Evolutionary conservation across 345 rosid species (phyloP).

Genomic region (Eutrema heterophyllum): DNA sequence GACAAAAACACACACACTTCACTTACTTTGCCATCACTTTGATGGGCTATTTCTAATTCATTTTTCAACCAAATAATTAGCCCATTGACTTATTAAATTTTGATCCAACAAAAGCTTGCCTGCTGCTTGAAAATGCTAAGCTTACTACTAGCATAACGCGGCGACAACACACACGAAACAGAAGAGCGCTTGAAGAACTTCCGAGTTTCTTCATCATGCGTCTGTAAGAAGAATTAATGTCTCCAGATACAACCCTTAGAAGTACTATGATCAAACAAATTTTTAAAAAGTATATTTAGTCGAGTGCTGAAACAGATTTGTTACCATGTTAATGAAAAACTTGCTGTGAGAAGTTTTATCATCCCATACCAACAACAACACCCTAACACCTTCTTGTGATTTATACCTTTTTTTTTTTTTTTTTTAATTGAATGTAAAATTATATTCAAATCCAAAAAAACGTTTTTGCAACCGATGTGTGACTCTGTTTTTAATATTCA

Average conservation of each 20-base stretch:
- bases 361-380: constrained; percentile 82
- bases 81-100: no score
- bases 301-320: neutral
- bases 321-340: constrained; percentile 68
- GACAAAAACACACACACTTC: no score
- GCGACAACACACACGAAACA: constrained; percentile 59
- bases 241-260: neutral
- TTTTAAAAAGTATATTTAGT: neutral
- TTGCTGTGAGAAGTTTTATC: constrained; percentile 86
- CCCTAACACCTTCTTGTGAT: constrained; percentile 84
- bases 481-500: no score
- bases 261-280: neutral
- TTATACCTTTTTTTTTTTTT: no score
- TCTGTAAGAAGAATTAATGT: constrained; percentile 26
- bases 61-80: no score
- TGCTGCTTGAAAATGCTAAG: constrained; percentile 79
- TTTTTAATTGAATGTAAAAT: no score
- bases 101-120: no score
- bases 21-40: no score
- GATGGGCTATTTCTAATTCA: no score
- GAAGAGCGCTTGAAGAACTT: constrained; percentile 69
- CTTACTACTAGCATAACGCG: constrained; percentile 79
- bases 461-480: no score
- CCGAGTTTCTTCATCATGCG: constrained; percentile 74
- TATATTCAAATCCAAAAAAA: no score